Evolutionary conservation across 352 stramenopile genomes (phyloP), one percentile per base, ranked within the genome.

Genomic region (Thalassiosira delicatula): DNA sequence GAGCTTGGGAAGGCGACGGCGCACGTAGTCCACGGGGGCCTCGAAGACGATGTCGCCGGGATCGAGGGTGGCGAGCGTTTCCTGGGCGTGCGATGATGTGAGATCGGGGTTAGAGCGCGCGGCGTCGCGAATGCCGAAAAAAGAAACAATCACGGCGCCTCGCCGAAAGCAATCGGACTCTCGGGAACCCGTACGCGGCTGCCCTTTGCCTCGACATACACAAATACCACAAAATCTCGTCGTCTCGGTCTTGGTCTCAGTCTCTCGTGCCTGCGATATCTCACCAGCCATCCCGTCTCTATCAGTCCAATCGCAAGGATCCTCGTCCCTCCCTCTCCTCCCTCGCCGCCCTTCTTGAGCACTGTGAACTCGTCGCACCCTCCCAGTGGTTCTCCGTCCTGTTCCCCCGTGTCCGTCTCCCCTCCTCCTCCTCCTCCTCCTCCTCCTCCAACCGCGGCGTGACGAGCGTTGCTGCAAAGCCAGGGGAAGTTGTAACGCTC

Each of bases 241-340:
- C n/a, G n/a, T n/a, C n/a, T n/a, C n/a, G n/a, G n/a, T n/a, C n/a
- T n/a, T n/a, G n/a, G n/a, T n/a, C n/a, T n/a, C n/a, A n/a, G n/a
- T n/a, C n/a, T n/a, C n/a, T n/a, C n/a, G n/a, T n/a, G n/a, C n/a
- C n/a, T n/a, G n/a, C n/a, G n/a, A n/a, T 49, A 17, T 49, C 37
- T 49, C 37, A 49, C 78, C 53, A 93, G 74, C 89, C 89, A 93
- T 29, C 74, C 84, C 3, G 61, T 37, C 68, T 93, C 89, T 12
- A 93, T 81, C 12, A 93, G 70, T 21, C 89, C 88, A 53, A 93
- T 70, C 2, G 91, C 27, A 12, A 90, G 76, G 49, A 93, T 54
- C 32, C 70, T 78, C 4, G 51, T 25, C 7, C 67, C 76, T 11
- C 42, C n/a, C n/a, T n/a, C n/a, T n/a, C n/a, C n/a, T n/a, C n/a